phyloP scores from a whole-genome alignment of 129 eudicot species.

The Helichrysum umbraculigerum region DNA sequence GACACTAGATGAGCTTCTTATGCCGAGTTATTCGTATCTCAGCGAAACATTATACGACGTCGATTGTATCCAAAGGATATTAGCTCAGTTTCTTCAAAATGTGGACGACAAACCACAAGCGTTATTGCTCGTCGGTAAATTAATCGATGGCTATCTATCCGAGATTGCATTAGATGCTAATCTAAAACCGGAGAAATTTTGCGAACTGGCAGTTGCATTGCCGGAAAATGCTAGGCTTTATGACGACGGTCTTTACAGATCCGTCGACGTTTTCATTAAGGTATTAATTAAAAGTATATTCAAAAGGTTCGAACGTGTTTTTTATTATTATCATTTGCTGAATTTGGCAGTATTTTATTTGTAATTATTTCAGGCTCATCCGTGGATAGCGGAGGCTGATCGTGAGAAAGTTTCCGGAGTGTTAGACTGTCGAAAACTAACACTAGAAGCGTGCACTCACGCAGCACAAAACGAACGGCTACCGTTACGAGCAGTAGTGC shows the following conservation, averaged over 20 bases:
- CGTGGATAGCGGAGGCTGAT: constrained; percentile 73
- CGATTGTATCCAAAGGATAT: constrained; percentile 79
- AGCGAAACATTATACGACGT: constrained; percentile 87
- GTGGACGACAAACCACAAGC: constrained; percentile 44
- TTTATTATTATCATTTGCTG: not conserved
- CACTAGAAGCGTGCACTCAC: constrained; percentile 97
- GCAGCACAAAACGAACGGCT: constrained; percentile 99
- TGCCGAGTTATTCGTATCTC: constrained; percentile 92
- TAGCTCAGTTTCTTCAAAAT: constrained; percentile 51
- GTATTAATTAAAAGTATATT: constrained; percentile 31
- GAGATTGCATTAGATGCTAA: constrained; percentile 91
- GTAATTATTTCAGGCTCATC: constrained; percentile 67
- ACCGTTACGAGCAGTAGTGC: constrained; percentile 83
- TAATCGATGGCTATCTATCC: constrained; percentile 87
- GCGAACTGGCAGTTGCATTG: constrained; percentile 55
- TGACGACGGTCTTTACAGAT: constrained; percentile 91
- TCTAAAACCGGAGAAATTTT: constrained; percentile 72
- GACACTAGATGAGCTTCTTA: constrained; percentile 74
- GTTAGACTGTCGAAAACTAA: constrained; percentile 87
- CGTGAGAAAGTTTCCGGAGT: constrained; percentile 80
- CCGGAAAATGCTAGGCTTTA: constrained; percentile 77
- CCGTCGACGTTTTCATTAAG: constrained; percentile 91
- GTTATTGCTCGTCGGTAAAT: constrained; percentile 77
- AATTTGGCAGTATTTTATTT: not conserved
- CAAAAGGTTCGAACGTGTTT: not conserved